Percentiles rank a stretch among this genome's conserved stretches.
These are phyloP conservation scores for Helicostylum pulchrum DNA, from an alignment of 192 early-diverging fungal species.

Conservation along the genomic window DNA sequence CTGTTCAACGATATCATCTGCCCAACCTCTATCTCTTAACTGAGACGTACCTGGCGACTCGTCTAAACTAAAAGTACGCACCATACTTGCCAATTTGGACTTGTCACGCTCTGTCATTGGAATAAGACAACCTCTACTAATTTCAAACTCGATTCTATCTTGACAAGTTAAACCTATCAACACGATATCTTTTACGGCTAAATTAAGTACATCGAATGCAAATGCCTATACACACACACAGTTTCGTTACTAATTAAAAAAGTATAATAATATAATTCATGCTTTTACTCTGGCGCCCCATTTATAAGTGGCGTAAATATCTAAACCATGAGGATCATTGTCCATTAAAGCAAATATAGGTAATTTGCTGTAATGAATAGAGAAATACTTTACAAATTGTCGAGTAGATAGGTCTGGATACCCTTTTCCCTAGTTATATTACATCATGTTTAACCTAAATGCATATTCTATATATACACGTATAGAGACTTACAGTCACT, in stretches of 20 bases:
- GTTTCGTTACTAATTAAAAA: background rate
- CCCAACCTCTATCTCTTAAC: background rate
- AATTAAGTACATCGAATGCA: slow-evolving; percentile 16
- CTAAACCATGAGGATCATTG: slow-evolving; percentile 34
- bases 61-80: background rate
- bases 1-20: background rate
- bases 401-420: slow-evolving; percentile 31
- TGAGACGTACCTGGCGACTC: background rate
- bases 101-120: slow-evolving; percentile 17
- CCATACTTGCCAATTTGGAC: slow-evolving; percentile 17
- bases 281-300: slow-evolving; percentile 29
- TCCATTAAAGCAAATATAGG: slow-evolving; percentile 30
- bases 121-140: slow-evolving; percentile 6
- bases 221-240: no score
- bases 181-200: slow-evolving; percentile 21
- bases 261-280: background rate
- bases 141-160: slow-evolving; percentile 20
- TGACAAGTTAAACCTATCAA: slow-evolving; percentile 18
- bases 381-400: slow-evolving; percentile 23
- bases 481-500: slow-evolving; percentile 22
- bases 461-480: background rate
- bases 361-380: slow-evolving; percentile 9
- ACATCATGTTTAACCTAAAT: background rate
- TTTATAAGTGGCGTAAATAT: slow-evolving; percentile 33
- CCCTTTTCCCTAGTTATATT: slow-evolving; percentile 21